Conservation (phyloP, 129 eudicot species). For the Flaveria trinervia region DNA sequence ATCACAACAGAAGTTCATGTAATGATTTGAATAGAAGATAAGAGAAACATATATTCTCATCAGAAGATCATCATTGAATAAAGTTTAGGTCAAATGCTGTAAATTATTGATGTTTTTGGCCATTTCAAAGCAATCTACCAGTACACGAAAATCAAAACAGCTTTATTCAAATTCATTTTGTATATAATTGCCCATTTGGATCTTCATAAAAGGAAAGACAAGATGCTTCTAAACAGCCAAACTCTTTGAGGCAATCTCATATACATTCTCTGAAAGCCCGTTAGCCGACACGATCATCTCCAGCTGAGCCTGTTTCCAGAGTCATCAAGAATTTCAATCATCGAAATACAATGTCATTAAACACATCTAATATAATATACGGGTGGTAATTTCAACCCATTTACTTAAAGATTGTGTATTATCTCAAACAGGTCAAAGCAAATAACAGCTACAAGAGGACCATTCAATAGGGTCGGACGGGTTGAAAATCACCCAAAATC, state of each 20-base stretch:
- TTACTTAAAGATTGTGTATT: not conserved
- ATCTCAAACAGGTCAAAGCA: constrained; percentile 1
- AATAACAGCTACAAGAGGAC: not conserved
- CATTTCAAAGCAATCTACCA: constrained; percentile 1
- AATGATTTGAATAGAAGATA: too few relatives aligned
- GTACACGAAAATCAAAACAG: constrained; percentile 21
- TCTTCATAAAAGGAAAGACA: not conserved
- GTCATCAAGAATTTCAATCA: not conserved
- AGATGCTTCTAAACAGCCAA: constrained; percentile 56
- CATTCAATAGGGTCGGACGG: not conserved
- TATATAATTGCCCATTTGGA: constrained; percentile 23
- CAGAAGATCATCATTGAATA: not conserved
- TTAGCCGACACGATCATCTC: constrained; percentile 77
- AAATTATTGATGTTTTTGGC: constrained; percentile 23
- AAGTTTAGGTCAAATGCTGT: not conserved
- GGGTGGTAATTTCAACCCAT: not conserved
- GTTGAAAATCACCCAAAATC: not conserved
- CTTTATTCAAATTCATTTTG: constrained; percentile 15
- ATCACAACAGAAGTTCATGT: too few relatives aligned
- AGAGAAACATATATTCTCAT: too few relatives aligned
- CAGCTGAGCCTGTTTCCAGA: constrained; percentile 70
- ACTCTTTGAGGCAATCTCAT: constrained; percentile 88
- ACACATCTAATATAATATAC: not conserved
- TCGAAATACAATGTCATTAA: not conserved
- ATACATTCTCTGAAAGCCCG: constrained; percentile 90